Base-by-base conservation (phyloP, 2,329 filamentous ascomycete genomes). In the Hypoxylon sp. region DNA sequence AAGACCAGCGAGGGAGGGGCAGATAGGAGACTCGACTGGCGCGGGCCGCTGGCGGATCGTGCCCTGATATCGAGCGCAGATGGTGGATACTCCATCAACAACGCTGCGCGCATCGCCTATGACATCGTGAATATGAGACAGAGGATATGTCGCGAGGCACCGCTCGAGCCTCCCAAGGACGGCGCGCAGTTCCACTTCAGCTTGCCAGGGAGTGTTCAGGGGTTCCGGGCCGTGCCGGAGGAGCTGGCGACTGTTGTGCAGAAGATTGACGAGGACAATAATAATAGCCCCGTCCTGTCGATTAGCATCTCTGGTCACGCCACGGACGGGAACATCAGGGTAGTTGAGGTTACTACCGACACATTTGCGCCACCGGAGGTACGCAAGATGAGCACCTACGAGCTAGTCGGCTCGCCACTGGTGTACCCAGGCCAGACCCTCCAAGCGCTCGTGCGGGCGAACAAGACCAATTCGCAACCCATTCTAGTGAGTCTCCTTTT, bases 131-230 rank as follows among this genome's bases (percentile, higher is more conserved):
- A 75, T 26, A 55, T 74, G 9, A 77, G 77, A 1, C 68, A 65
- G 4, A 63, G 62, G 20, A 67, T 78, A 4, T 71, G 69, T 1
- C 73, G 71, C 0, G 28, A 70, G 28, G 28, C 54, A 0, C 55
- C 62, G 0, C 60, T 76, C 7, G 8, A 55, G 5, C 65, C 68
- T 3, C 76, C 77, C 2, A 78, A 78, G 14, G 58, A 70, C 16
- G 78, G 76, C 8, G 76, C 77, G 1, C 78, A 79, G 51, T 79
- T 77, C 45, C 77, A 79, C 55, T 79, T 79, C 55, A 70, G 69
- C 5, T 71, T 79, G 8, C 76, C 77, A 0, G 77, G 77, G 0
- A 78, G 77, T 30, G 71, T 78, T 1, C 78, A 79, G 50, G 78
- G 77, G 3, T 78, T 78, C 56, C 69, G 57, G 40, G 65, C 50